Evolutionary conservation across 2,329 filamentous ascomycete genomes (phyloP), one percentile per base, ranked within the genome.

Genomic region (Zelopaecilomyces penicillatus): DNA sequence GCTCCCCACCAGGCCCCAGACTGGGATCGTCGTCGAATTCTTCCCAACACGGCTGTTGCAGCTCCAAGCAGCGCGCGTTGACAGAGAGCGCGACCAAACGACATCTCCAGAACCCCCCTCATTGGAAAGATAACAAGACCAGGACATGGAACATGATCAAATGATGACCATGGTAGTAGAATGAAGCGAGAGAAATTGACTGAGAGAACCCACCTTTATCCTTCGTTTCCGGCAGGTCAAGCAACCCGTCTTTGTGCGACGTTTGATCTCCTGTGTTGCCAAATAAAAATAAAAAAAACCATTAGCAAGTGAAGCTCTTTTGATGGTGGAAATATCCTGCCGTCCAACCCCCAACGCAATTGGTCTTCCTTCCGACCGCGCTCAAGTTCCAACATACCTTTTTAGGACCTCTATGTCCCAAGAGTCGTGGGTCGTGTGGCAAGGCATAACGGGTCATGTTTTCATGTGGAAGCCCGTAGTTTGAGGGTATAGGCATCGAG

Each of bases 171-270:
- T 19, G 19, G 19, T 19, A 19, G 19, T 19, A 19, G 19, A 19
- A 19, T 19, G 19, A 19, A 19, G 3, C 19, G 19, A 19, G 19
- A 19, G 19, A 19, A 19, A 42, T 39, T 41, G 19, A 31, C 29
- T 47, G 5, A 31, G 42, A 36, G 34, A 30, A 31, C 74, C 59
- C 63, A 80, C 76, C 76, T 80, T 80, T 59, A 80, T 80, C 54
- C 76, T 68, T 53, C 76, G 70, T 57, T 78, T 79, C 45, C 76
- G 74, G 61, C 76, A 80, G 37, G 76, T 80, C 59, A 80, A 61
- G 52, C 76, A 80, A n/a, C 76, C 76, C 2, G 76, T 80, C 60
- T 80, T 80, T 39, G 76, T 80, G 54, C 76, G 72, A 49, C 76
- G 71, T 60, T 80, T 80, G 56, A 80, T 80, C 59, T 80, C 76